These are phyloP conservation scores for Neurospora terricola DNA, from an alignment of 495 filamentous ascomycete species.

Conservation along the genomic window DNA sequence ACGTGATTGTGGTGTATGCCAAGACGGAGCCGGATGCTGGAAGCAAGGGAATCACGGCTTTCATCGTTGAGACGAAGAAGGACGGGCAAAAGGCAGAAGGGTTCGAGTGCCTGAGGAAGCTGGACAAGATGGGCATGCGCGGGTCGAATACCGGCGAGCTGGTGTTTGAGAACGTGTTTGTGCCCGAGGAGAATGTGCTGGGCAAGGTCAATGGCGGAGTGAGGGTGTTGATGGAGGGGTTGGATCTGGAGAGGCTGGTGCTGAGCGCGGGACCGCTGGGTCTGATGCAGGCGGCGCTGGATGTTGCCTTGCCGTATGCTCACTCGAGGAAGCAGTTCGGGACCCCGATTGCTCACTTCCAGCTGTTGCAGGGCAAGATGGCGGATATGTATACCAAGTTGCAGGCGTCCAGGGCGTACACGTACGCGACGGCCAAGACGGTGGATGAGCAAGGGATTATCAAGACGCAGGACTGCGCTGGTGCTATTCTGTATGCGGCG, in stretches of 20 bases:
- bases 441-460: constrained; percentile 66
- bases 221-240: constrained; percentile 86
- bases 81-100: constrained; percentile 40
- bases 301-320: constrained; percentile 80
- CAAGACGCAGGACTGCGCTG: constrained; percentile 86
- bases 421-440: constrained; percentile 60
- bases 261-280: constrained; percentile 86
- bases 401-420: constrained; percentile 70
- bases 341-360: constrained; percentile 80
- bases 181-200: constrained; percentile 71
- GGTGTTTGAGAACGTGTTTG: constrained; percentile 85
- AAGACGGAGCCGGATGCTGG: constrained; percentile 77
- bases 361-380: constrained; percentile 85
- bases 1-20: constrained; percentile 85
- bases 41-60: constrained; percentile 91
- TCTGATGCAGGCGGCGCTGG: constrained; percentile 88
- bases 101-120: constrained; percentile 80
- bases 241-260: constrained; percentile 90
- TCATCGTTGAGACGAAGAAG: constrained; percentile 61
- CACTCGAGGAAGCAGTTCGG: constrained; percentile 87
- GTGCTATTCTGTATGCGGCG: constrained; percentile 86
- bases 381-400: constrained; percentile 97
- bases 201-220: constrained; percentile 75
- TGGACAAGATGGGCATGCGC: constrained; percentile 98
- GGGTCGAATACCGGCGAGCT: constrained; percentile 95